phyloP scores from a whole-genome alignment of 2,329 filamentous ascomycete genomes.

The Dothideomycetidae sp. region DNA sequence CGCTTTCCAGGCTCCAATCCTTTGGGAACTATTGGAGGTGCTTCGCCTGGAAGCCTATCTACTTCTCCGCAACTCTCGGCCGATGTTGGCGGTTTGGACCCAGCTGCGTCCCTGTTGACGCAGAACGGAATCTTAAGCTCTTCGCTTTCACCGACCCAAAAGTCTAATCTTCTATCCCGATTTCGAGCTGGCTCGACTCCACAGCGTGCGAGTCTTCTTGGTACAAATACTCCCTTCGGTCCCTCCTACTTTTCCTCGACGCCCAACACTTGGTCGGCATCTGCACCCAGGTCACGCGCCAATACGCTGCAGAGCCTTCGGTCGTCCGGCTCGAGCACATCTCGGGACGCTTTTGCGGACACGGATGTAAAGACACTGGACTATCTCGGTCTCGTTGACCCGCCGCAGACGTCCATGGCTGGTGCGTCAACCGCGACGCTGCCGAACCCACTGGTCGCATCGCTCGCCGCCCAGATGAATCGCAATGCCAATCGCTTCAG shows the following conservation, averaged over 20 bases:
- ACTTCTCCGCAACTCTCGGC: slow-evolving; percentile 36
- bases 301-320: slow-evolving; percentile 82
- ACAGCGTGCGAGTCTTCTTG: slow-evolving; percentile 58
- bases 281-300: slow-evolving; percentile 51
- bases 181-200: slow-evolving; percentile 89
- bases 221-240: slow-evolving; percentile 54
- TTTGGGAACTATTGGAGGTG: slow-evolving; percentile 36
- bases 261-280: slow-evolving; percentile 68
- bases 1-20: slow-evolving; percentile 69
- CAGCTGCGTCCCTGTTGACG: slow-evolving; percentile 3
- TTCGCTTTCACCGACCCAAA: slow-evolving; percentile 9
- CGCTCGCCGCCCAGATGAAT: slow-evolving; percentile 61
- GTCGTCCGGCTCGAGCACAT: slow-evolving; percentile 77
- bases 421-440: slow-evolving; percentile 7
- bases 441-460: slow-evolving; percentile 44
- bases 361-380: slow-evolving; percentile 87
- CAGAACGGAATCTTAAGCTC: slow-evolving; percentile 9
- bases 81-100: background rate
- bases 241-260: slow-evolving; percentile 68
- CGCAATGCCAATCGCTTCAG: slow-evolving; percentile 77
- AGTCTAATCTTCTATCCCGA: slow-evolving; percentile 51
- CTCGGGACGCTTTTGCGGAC: slow-evolving; percentile 69
- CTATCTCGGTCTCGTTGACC: slow-evolving; percentile 88
- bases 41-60: slow-evolving; percentile 18
- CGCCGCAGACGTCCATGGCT: slow-evolving; percentile 52